Conservation (phyloP, 192 early-diverging fungal genomes). For the Coemansia interrupta region DNA sequence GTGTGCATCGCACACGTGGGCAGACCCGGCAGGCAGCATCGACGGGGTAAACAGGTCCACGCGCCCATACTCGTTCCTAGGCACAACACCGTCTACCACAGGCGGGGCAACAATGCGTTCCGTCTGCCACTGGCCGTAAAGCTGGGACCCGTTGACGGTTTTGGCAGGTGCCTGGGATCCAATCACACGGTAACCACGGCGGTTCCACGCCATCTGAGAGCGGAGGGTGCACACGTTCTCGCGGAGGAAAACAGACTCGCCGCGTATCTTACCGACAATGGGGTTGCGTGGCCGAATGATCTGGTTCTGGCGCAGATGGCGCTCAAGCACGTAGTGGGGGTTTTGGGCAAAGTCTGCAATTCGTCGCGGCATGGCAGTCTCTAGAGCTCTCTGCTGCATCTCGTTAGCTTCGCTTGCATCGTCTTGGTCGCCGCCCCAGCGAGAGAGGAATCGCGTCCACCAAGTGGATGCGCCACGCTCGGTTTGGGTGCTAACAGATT, state of each 20-base stretch:
- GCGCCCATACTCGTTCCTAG: slow-evolving; percentile 77
- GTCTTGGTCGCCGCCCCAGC: slow-evolving; percentile 18
- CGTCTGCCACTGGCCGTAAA: slow-evolving; percentile 92
- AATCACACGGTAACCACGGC: slow-evolving; percentile 44
- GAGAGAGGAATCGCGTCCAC: slow-evolving; percentile 42
- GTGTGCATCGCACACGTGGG: slow-evolving; percentile 63
- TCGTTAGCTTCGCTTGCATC: slow-evolving; percentile 55
- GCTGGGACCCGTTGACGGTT: slow-evolving; percentile 3
- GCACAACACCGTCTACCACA: slow-evolving; percentile 70
- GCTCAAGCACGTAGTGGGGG: slow-evolving; percentile 73
- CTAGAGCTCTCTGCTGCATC: slow-evolving; percentile 40
- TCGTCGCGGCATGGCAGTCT: slow-evolving; percentile 73
- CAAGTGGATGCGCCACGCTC: slow-evolving; percentile 30
- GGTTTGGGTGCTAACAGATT: slow-evolving; percentile 10
- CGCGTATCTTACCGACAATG: slow-evolving; percentile 71
- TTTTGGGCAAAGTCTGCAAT: slow-evolving; percentile 78
- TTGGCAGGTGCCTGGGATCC: slow-evolving; percentile 42
- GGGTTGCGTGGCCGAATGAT: slow-evolving; percentile 67
- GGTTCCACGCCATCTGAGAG: slow-evolving; percentile 62
- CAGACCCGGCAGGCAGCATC: slow-evolving; percentile 82
- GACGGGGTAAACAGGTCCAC: slow-evolving; percentile 76
- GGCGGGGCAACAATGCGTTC: slow-evolving; percentile 58
- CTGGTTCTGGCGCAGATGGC: slow-evolving; percentile 78
- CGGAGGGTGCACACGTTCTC: slow-evolving; percentile 60
- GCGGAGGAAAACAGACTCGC: slow-evolving; percentile 78